Base-by-base conservation (phyloP, 2,329 filamentous ascomycete species). In the Aspergillus thermomutatus region DNA sequence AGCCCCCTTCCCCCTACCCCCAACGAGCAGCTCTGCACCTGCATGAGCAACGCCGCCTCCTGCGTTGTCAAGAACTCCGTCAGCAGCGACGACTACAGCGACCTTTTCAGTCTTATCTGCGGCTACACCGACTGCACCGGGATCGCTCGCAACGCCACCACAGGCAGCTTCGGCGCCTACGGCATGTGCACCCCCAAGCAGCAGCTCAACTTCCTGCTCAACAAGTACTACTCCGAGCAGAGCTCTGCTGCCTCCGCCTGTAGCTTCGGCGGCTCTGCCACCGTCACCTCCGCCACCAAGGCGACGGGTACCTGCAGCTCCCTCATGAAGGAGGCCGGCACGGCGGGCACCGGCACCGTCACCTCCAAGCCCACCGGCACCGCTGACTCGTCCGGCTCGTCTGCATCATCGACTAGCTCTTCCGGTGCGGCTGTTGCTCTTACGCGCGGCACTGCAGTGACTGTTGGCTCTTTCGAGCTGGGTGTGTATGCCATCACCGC, bases 1-100 rank as follows among this genome's bases (percentile, higher is more conserved):
- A 80, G 81, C 45, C 80, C 78, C 56, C 88, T 97, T 19, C 93
- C 93, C 21, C 92, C 92, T 9, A 84, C 83, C 7, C 92, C 92
- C 60, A 91, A 97, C 77, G 69, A 84, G 55, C 69, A 84, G 49
- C 85, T 95, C 52, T 97, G 94, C 82, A 75, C 80, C 55, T 97
- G 94, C 83, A 96, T 96, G 89, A 82, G 83, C 71, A 80, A 84
- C 59, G 85, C 84, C 49, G 78, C 95, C 53, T 77, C 78, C 54
- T 97, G 93, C 77, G 81, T 82, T 28, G 84, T 90, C 58, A 79
- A 82, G 31, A 72, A 79, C 37, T 74, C 76, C 65, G 77, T 91
- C 26, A 75, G 81, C 60, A 70, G 77, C 49, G 79, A 85, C 51
- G 77, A 85, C 54, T 89, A 85, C 65, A 84, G 83, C 46, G 76